phyloP scores from a whole-genome alignment of 2,329 filamentous ascomycete genomes.

The Fusarium sp. region DNA sequence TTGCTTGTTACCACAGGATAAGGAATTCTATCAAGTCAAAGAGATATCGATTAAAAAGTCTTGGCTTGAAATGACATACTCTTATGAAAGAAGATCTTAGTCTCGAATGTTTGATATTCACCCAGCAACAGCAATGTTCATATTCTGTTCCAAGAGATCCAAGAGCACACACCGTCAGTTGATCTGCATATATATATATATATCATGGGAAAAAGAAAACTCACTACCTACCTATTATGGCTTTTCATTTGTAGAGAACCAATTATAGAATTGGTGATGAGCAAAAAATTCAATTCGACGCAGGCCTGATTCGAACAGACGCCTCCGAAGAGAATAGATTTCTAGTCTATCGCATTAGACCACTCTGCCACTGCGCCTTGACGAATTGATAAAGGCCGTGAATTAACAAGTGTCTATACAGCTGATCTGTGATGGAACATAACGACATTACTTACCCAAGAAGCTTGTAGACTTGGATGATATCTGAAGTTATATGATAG shows the following conservation, averaged over 20 bases:
- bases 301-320: conserved; percentile 49
- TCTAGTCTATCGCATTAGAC: conserved; percentile 49
- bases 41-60: not conserved
- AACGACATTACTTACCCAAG: not conserved
- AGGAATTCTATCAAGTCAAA: conserved; percentile 5
- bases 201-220: not conserved
- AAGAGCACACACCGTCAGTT: not conserved
- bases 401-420: rapidly evolving
- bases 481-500: not conserved
- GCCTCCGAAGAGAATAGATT: conserved; percentile 48
- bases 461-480: too few relatives aligned
- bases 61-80: not conserved
- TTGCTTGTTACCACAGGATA: not conserved
- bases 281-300: conserved; percentile 38
- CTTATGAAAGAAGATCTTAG: not conserved
- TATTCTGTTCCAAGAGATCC: not conserved
- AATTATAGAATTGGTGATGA: too few relatives aligned
- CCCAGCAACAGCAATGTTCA: conserved; percentile 10
- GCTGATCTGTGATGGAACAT: rapidly evolving
- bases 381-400: not conserved
- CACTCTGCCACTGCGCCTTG: conserved; percentile 47
- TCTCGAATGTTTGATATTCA: not conserved
- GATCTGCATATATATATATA: not conserved
- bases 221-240: not conserved
- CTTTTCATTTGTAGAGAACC: too few relatives aligned